Evolutionary conservation across 164 flowering plant genomes (phyloP).

Genomic region (Kalanchoe fedtschenkoi): DNA sequence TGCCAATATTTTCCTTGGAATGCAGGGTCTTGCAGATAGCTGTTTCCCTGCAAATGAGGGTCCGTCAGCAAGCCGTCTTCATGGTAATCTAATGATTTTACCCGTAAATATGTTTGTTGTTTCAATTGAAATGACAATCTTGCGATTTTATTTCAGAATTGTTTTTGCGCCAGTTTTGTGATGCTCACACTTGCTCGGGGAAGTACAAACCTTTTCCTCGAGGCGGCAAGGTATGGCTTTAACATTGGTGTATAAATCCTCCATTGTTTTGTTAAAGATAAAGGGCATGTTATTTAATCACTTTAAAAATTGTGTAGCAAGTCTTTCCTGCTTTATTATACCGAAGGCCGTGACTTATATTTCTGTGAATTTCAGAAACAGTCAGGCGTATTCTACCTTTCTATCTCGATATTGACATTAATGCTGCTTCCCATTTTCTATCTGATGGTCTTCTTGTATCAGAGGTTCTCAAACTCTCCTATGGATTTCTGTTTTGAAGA

Average conservation of each 20-base stretch:
- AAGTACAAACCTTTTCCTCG: constrained; percentile 56
- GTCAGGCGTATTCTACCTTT: constrained; percentile 55
- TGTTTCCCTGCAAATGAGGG: constrained; percentile 74
- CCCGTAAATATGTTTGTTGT: not conserved
- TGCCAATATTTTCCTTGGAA: constrained; percentile 6
- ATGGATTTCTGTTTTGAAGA: too few species aligned
- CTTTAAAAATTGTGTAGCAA: not conserved
- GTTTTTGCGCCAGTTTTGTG: constrained; percentile 89
- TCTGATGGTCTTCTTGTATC: constrained; percentile 57
- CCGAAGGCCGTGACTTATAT: not conserved
- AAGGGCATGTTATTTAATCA: not conserved
- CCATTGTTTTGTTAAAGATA: not conserved
- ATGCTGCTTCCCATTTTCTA: constrained; percentile 90
- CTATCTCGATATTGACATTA: constrained; percentile 58
- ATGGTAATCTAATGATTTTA: constrained; percentile 34
- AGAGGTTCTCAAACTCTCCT: constrained; percentile 35
- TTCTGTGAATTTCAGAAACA: constrained; percentile 52
- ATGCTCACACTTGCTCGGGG: constrained; percentile 76
- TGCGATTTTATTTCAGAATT: constrained; percentile 38
- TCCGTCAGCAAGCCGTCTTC: constrained; percentile 66
- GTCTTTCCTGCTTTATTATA: not conserved
- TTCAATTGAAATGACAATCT: constrained; percentile 5
- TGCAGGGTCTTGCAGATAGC: constrained; percentile 78
- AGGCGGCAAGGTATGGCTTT: constrained; percentile 56
- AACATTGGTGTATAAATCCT: not conserved